Base-by-base conservation (phyloP, 2,329 filamentous ascomycete species). In the Colletotrichum zoysiae region DNA sequence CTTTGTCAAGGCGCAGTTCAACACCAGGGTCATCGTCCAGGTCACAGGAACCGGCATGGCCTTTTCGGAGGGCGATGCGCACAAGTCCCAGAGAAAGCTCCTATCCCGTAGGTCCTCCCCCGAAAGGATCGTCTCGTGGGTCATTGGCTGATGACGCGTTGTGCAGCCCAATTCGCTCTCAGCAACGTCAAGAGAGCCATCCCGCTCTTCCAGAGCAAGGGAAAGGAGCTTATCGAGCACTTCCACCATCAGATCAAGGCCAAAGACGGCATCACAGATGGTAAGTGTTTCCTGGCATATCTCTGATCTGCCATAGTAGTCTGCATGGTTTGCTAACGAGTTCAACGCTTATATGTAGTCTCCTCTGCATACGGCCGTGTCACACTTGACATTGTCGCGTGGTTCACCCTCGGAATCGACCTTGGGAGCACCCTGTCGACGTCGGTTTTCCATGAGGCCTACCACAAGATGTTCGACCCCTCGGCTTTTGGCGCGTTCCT, bases 311-410 rank as follows among this genome's bases (percentile, higher is more conserved):
- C 12, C 26, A 6, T 35, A 4, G 5, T 14, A 16, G 3, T 8
- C 3, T 40, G n/a, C 20, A 7, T 9, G 35, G 2, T 18, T 18
- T 26, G 18, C 6, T 40, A 16, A 57, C 33, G 18, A 57, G n/a
- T 5, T 3, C 30, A 30, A 4, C 8, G 30, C 6, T 1, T 9
- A 8, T 20, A 6, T 6, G 20, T n/a, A 67, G 68, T 71, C n/a
- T 62, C 68, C 5, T 76, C 75, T n/a, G 74, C 76, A 8, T 76
- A 80, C 56, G 80, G 78, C 18, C 75, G 78, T 57, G 73, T 78
- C 20, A 78, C 80, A 0, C 70, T 83, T 9, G 81, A 83, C n/a
- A 78, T 83, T 9, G 80, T 83, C 12, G 80, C 78, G 11, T 74
- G 78, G 1, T 78, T 78, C 3, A 78, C 78, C 7, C 76, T 82